phyloP scores from a whole-genome alignment of 306 rosid genomes.

The Rosa multiflora region DNA sequence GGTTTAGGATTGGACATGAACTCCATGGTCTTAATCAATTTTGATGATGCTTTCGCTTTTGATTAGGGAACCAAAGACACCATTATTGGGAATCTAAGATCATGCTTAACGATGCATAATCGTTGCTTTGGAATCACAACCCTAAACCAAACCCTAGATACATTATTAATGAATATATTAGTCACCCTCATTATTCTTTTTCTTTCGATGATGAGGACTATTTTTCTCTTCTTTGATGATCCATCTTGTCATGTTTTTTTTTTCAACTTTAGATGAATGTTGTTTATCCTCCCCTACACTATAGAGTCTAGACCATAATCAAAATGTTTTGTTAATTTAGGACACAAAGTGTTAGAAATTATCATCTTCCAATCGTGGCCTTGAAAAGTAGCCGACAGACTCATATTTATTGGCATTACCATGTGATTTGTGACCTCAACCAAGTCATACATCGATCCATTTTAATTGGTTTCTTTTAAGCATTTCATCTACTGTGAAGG shows the following conservation, averaged over 20 bases:
- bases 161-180: neutral
- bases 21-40: conserved; percentile 43
- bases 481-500: neutral
- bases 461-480: conserved; percentile 40
- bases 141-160: neutral
- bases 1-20: conserved; percentile 62
- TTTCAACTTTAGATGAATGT: conserved; percentile 47
- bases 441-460: conserved; percentile 44
- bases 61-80: conserved; percentile 28
- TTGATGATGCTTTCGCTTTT: conserved; percentile 34
- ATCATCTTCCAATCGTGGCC: conserved; percentile 63
- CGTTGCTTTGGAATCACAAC: conserved; percentile 54
- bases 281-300: conserved; percentile 72
- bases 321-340: conserved; percentile 45
- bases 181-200: conserved; percentile 21
- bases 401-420: conserved; percentile 63
- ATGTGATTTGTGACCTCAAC: conserved; percentile 86
- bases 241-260: conserved; percentile 55
- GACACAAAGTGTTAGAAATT: conserved; percentile 40
- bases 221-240: conserved; percentile 26
- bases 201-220: neutral
- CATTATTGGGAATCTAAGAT: conserved; percentile 47
- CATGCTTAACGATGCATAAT: conserved; percentile 45
- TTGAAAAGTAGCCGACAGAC: conserved; percentile 90
- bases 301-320: conserved; percentile 74